Base-by-base conservation (phyloP, 129 eudicot species). In the Flaveria linearis region DNA sequence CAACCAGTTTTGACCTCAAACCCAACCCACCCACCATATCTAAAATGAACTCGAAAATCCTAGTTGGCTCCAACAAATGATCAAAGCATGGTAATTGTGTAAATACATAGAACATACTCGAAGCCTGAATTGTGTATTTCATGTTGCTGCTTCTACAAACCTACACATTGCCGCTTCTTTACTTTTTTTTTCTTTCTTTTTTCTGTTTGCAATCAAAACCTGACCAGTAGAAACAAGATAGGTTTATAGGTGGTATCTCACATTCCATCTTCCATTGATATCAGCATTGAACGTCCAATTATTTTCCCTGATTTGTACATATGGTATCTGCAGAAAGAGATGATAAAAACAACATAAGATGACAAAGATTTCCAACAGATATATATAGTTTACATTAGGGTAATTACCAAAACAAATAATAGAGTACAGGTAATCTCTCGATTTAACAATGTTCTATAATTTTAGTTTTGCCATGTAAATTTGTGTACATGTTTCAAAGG, bases 211-310 rank as follows among this genome's bases (percentile, higher is more conserved):
- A 73, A 74, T 50, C 14, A 28, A 60, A 14, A 68, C 71, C 82
- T 63, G 67, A 51, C 80, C 75, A 63, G 64, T 69, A 70, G 5
- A 49, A 63, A 46, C 53, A 69, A 30, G 20, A 50, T 17, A 16
- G 39, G 58, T 65, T 91, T 81, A 94, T 83, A 94, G 78, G 80
- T 88, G 80, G 80, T 94, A 94, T 86, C 96, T 89, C 71, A 94
- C 84, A 64, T 91, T 86, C 98, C 98, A 94, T 83, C 76, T 88
- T 67, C 96, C 90, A 39, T 83, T 85, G 6, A 71, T 65, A 70
- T 94, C 93, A 67, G 88, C 87, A 43, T 91, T 94, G 51, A 94
- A 71, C 3, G 96, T 87, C 98, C 98, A 94, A 80, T 94, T 94
- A 70, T 94, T 94, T 82, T 94, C 98, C 65, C 91, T 86, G 74